These are phyloP conservation scores for Ustilago bromivora DNA, from an alignment of 1,284 basidiomycete genomes.

Conservation along the genomic window DNA sequence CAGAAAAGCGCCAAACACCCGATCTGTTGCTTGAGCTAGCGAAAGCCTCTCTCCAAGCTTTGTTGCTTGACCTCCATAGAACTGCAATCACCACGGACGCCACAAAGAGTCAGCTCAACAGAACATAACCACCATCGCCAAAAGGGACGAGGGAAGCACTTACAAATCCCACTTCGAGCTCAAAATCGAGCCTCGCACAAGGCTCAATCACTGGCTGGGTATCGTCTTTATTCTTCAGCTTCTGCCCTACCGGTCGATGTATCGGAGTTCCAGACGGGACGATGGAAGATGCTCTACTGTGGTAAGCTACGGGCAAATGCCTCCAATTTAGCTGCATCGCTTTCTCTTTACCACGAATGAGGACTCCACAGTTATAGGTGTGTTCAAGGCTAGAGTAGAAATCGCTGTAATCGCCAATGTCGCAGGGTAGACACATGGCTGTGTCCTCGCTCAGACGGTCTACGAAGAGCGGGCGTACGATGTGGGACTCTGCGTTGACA, in stretches of 20 bases:
- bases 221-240: conserved; percentile 22
- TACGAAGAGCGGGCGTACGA: conserved; percentile 10
- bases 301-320: conserved; percentile 55
- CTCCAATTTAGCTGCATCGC: conserved; percentile 39
- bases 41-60: conserved; percentile 35
- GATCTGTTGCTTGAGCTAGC: conserved; percentile 30
- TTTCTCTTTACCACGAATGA: conserved; percentile 24
- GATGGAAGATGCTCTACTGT: conserved; percentile 49
- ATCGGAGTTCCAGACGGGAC: conserved; percentile 34
- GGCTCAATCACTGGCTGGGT: conserved; percentile 33
- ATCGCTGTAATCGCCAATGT: conserved; percentile 56
- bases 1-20: conserved; percentile 55
- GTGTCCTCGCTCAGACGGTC: conserved; percentile 1
- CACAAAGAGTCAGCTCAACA: neutral
- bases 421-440: conserved; percentile 39
- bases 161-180: conserved; percentile 57
- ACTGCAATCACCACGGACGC: conserved; percentile 6
- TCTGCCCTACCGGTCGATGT: conserved; percentile 49
- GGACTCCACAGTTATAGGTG: conserved; percentile 38
- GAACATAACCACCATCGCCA: neutral
- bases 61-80: conserved; percentile 44
- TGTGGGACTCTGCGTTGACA: neutral
- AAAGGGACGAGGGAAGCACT: neutral
- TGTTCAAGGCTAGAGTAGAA: conserved; percentile 56
- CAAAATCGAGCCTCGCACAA: conserved; percentile 51